These are phyloP conservation scores for Penicillium italicum DNA, from an alignment of 2,329 filamentous ascomycete species.

Conservation along the genomic window DNA sequence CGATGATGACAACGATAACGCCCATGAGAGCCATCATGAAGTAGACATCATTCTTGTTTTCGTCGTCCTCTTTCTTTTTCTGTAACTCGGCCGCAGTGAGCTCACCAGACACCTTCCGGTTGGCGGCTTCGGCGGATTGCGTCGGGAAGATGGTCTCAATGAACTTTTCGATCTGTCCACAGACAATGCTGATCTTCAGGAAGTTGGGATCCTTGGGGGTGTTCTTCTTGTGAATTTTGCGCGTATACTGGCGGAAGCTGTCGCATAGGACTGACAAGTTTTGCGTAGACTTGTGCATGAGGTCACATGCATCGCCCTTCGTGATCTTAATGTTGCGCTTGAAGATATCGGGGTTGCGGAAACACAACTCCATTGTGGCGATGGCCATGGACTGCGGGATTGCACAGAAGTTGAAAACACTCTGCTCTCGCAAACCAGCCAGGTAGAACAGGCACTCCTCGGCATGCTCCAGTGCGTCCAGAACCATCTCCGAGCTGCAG, in stretches of 20 bases:
- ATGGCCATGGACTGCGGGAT: conserved; percentile 98
- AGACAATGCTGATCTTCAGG: conserved; percentile 84
- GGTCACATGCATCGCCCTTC: conserved; percentile 83
- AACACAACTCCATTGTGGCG: conserved; percentile 85
- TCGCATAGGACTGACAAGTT: conserved; percentile 79
- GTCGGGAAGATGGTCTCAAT: conserved; percentile 90
- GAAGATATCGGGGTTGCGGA: conserved; percentile 85
- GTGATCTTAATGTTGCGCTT: conserved; percentile 91
- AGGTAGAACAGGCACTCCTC: conserved; percentile 98
- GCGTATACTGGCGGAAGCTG: conserved; percentile 72
- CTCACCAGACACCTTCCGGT: conserved; percentile 48
- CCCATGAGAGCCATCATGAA: conserved; percentile 68
- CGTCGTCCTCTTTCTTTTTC: conserved; percentile 47
- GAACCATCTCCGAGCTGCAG: conserved; percentile 89
- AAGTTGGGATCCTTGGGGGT: conserved; percentile 90
- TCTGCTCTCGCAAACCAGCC: conserved; percentile 89
- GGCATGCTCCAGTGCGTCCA: conserved; percentile 79
- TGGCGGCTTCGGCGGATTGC: conserved; percentile 64
- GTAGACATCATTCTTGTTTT: conserved; percentile 53
- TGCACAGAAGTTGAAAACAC: conserved; percentile 97
- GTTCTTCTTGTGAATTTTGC: conserved; percentile 88
- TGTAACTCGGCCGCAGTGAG: conserved; percentile 57
- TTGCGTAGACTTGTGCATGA: conserved; percentile 92
- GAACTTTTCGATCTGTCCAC: conserved; percentile 89
- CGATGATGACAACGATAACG: conserved; percentile 69